These are phyloP conservation scores for Mucor sp. DNA, from an alignment of 371 early-diverging fungal genomes.

Conservation along the genomic window DNA sequence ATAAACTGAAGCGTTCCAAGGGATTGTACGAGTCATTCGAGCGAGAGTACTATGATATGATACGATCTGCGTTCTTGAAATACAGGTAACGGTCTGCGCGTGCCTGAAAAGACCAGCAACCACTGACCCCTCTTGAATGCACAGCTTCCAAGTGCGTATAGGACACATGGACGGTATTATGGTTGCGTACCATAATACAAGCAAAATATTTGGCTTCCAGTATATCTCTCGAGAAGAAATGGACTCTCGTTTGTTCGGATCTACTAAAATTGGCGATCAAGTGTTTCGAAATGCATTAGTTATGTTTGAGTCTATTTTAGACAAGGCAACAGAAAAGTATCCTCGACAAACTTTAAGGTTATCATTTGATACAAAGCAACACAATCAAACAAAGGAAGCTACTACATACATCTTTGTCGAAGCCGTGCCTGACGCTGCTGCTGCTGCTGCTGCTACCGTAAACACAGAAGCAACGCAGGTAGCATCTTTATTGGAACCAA, in stretches of 20 bases:
- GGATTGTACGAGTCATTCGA: slow-evolving; percentile 86
- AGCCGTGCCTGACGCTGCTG: slow-evolving; percentile 16
- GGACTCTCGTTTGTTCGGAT: slow-evolving; percentile 84
- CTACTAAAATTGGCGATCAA: slow-evolving; percentile 69
- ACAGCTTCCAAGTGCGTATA: slow-evolving; percentile 88
- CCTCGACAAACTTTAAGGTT: slow-evolving; percentile 56
- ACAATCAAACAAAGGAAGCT: slow-evolving; percentile 11
- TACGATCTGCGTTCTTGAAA: slow-evolving; percentile 42
- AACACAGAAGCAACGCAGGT: not conserved
- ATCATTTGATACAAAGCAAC: slow-evolving; percentile 39
- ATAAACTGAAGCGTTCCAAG: slow-evolving; percentile 53
- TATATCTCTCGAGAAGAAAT: slow-evolving; percentile 88
- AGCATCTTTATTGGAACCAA: slow-evolving; percentile 5
- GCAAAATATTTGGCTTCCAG: slow-evolving; percentile 93
- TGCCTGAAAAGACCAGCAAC: not conserved
- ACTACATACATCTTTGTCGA: slow-evolving; percentile 50
- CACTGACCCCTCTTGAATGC: not conserved
- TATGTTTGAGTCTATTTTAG: slow-evolving; percentile 67
- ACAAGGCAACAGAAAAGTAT: slow-evolving; percentile 60
- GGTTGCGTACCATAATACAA: slow-evolving; percentile 93
- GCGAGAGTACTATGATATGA: slow-evolving; percentile 95
- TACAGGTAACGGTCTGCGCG: slow-evolving; percentile 14
- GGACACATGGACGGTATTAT: slow-evolving; percentile 97
- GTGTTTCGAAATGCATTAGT: slow-evolving; percentile 67
- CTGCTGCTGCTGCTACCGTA: not conserved